Evolutionary conservation across 805 yeast genomes (phyloP).

Genomic region (Schwanniomyces pseudopolymorphus): DNA sequence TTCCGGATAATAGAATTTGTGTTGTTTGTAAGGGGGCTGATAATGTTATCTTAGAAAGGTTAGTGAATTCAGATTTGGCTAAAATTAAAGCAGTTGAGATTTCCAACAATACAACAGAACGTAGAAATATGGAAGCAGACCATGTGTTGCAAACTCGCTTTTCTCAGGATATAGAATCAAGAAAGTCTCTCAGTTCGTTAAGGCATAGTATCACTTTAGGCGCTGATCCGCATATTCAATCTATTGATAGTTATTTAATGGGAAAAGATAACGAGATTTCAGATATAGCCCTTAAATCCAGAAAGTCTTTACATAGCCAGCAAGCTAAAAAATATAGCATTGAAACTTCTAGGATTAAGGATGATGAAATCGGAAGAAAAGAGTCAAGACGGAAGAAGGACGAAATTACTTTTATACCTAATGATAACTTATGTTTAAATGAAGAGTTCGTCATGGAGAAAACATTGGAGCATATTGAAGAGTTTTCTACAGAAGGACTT

Average conservation of each 20-base stretch:
- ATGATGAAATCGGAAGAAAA: neutral
- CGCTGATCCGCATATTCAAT: conserved; percentile 20
- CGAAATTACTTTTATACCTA: conserved; percentile 18
- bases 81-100: conserved; percentile 64
- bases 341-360: conserved; percentile 10
- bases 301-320: conserved; percentile 58
- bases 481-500: conserved; percentile 91
- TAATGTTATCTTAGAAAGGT: conserved; percentile 75
- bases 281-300: conserved; percentile 51
- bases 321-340: conserved; percentile 56
- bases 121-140: conserved; percentile 80
- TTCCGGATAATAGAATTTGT: conserved; percentile 75
- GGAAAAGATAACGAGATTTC: conserved; percentile 52
- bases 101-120: conserved; percentile 50
- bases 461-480: conserved; percentile 88
- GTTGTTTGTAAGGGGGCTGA: conserved; percentile 96
- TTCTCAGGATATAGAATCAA: conserved; percentile 33
- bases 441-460: conserved; percentile 78
- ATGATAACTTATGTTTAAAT: conserved; percentile 60
- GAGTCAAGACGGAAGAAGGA: neutral
- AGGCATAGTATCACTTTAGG: conserved; percentile 26
- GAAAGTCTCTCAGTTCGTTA: conserved; percentile 31
- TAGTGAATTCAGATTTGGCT: conserved; percentile 61
- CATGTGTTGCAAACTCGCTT: conserved; percentile 57
- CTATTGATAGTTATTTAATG: conserved; percentile 52